Evolutionary conservation across 345 rosid species (phyloP).

Genomic region (Garcia nutans): DNA sequence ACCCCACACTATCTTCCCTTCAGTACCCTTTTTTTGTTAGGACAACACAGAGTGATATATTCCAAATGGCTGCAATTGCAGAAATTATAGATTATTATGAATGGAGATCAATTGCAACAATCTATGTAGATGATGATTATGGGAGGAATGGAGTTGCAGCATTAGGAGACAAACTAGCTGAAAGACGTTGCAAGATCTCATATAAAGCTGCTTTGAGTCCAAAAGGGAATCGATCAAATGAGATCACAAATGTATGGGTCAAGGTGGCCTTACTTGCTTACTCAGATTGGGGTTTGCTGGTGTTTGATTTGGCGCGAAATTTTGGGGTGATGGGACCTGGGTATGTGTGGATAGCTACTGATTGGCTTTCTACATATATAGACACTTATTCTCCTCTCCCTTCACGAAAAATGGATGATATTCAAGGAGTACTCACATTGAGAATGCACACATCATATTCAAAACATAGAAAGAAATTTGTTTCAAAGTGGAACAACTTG

Average conservation of each 20-base stretch:
- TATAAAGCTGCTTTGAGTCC: conserved; percentile 67
- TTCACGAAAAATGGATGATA: conserved; percentile 34
- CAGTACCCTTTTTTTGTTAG: conserved; percentile 75
- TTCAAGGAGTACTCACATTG: conserved; percentile 76
- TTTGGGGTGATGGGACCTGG: conserved; percentile 26
- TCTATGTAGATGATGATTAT: conserved; percentile 70
- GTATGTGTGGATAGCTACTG: conserved; percentile 32
- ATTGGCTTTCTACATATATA: conserved; percentile 26
- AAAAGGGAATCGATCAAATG: conserved; percentile 40
- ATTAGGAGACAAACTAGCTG: conserved; percentile 65
- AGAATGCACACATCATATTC: conserved; percentile 67
- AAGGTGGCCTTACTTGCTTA: conserved; percentile 66
- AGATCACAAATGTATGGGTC: conserved; percentile 59
- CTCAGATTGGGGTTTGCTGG: conserved; percentile 45
- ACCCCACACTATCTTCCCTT: conserved; percentile 70
- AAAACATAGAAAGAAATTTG: conserved; percentile 49
- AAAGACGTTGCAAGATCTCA: conserved; percentile 64
- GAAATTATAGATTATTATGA: conserved; percentile 58
- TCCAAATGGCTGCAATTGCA: conserved; percentile 80
- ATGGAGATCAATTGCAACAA: conserved; percentile 86
- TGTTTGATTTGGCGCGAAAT: conserved; percentile 42
- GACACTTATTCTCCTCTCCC: conserved; percentile 46
- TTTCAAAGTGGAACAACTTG: conserved; percentile 65
- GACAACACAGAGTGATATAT: conserved; percentile 72
- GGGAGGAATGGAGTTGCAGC: conserved; percentile 85